phyloP scores from a whole-genome alignment of 805 yeast genomes.

The Pichia eremophila region DNA sequence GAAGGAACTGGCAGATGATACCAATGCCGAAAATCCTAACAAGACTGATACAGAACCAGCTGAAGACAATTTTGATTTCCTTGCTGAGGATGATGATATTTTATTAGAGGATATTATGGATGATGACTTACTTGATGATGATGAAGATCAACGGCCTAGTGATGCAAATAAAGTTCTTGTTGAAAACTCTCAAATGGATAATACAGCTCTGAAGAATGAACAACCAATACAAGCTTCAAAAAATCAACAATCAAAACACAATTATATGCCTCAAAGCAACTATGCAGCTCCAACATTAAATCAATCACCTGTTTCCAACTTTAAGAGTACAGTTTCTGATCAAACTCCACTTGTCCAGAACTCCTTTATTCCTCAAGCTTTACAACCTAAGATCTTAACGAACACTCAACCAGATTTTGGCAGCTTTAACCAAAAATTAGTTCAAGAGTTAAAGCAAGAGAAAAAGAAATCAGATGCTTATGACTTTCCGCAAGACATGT shows the following conservation, averaged over 20 bases:
- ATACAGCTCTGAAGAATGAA: background rate
- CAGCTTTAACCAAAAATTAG: background rate
- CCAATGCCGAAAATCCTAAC: background rate
- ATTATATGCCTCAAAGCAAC: too few species aligned
- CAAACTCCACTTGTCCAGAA: too few species aligned
- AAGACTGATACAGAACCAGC: background rate
- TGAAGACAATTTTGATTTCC: conserved; percentile 21
- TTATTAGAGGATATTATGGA: conserved; percentile 29
- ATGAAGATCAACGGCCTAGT: background rate
- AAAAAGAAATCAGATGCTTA: conserved; percentile 68
- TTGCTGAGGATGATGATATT: conserved; percentile 37
- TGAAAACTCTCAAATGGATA: background rate
- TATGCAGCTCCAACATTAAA: too few species aligned
- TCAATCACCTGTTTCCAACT: too few species aligned
- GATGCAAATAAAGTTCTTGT: background rate
- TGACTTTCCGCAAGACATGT: conserved; percentile 56
- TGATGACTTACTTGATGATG: conserved; percentile 29
- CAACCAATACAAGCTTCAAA: background rate
- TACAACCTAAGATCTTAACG: background rate
- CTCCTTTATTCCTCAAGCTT: background rate
- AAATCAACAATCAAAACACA: background rate
- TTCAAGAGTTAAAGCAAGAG: conserved; percentile 30
- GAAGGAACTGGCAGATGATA: background rate
- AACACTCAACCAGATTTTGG: background rate
- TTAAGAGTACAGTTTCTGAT: too few species aligned